phyloP scores from a whole-genome alignment of 257 asterid genomes.

The Linaria vulgaris region DNA sequence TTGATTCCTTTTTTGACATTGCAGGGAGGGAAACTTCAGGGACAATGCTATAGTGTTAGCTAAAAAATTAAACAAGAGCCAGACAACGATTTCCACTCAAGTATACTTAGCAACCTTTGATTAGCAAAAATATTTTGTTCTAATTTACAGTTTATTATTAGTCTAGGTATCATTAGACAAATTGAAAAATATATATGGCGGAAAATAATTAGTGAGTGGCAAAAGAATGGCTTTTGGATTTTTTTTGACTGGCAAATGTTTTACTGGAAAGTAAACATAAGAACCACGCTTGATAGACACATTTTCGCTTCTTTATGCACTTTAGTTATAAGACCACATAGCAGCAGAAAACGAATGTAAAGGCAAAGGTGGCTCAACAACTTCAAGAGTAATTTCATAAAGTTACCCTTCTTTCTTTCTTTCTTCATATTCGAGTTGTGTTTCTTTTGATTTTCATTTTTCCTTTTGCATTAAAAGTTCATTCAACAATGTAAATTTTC shows the following conservation, averaged over 20 bases:
- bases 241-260: too few species aligned
- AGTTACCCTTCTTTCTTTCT: background rate
- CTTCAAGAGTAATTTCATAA: slow-evolving; percentile 19
- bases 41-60: too few species aligned
- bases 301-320: background rate
- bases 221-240: too few species aligned
- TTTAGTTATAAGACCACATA: slow-evolving; percentile 4
- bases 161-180: too few species aligned
- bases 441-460: background rate
- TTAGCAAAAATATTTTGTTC: too few species aligned
- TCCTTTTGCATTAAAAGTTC: background rate
- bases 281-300: background rate
- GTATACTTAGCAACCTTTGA: too few species aligned
- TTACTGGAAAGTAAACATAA: background rate
- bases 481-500: background rate
- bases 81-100: too few species aligned
- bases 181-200: background rate
- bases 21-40: too few species aligned
- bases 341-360: slow-evolving; percentile 8
- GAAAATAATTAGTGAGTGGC: too few species aligned
- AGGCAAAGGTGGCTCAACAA: slow-evolving; percentile 4
- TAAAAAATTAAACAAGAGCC: too few species aligned
- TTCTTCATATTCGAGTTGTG: background rate
- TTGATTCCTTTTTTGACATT: background rate
- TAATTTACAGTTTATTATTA: too few species aligned